These are phyloP conservation scores for Amoebophrya sp. DNA, from an alignment of 169 alveolate genomes.

Conservation along the genomic window DNA sequence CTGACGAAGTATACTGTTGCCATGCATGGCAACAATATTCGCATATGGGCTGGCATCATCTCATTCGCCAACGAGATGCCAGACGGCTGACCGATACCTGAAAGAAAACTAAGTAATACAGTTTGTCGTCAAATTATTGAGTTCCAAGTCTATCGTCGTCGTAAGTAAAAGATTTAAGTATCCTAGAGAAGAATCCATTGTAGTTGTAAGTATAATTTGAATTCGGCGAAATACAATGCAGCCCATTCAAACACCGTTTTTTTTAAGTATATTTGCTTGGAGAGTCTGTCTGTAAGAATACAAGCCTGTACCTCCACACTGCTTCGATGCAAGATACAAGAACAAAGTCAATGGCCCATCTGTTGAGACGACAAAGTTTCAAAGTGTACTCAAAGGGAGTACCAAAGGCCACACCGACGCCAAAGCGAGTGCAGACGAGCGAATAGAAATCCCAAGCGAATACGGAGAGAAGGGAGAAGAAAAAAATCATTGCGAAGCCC, in stretches of 20 bases:
- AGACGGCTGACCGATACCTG: slow-evolving; percentile 12
- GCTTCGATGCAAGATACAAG: too few species aligned
- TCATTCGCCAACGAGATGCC: neutral
- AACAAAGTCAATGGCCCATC: too few species aligned
- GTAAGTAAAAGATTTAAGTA: too few species aligned
- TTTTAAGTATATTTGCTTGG: too few species aligned
- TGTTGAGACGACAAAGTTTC: too few species aligned
- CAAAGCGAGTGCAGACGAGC: neutral
- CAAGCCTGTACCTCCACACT: too few species aligned
- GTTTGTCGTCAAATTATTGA: too few species aligned
- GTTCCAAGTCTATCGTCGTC: neutral
- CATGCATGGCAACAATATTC: neutral
- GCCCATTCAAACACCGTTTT: too few species aligned
- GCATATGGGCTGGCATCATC: neutral
- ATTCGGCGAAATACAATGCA: too few species aligned
- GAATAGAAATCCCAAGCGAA: neutral
- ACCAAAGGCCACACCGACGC: neutral
- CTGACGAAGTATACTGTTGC: neutral
- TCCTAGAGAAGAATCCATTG: neutral
- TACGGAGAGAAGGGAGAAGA: neutral
- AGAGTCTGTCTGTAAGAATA: too few species aligned
- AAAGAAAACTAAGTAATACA: too few species aligned
- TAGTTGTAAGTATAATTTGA: neutral
- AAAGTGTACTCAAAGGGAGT: too few species aligned
- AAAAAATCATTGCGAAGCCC: neutral